These are phyloP conservation scores for Vitis hybrid DNA, from an alignment of 177 flowering plant genomes.

Conservation along the genomic window DNA sequence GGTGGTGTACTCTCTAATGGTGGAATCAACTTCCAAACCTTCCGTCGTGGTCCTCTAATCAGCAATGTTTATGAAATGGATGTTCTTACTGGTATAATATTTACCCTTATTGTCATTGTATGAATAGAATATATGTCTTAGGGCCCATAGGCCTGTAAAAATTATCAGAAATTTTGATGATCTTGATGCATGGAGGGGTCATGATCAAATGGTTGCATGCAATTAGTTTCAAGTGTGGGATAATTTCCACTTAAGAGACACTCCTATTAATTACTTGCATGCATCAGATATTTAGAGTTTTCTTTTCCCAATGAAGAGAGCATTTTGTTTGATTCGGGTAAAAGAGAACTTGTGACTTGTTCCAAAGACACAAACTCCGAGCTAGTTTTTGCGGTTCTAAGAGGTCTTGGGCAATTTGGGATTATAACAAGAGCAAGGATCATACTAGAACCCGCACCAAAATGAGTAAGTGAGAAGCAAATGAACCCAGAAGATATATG, in stretches of 20 bases:
- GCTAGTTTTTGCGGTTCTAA: conserved; percentile 61
- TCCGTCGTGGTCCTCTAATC: conserved; percentile 74
- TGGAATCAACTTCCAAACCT: conserved; percentile 80
- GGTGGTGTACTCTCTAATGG: conserved; percentile 88
- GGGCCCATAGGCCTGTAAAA: too few species aligned
- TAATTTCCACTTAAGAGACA: too few species aligned
- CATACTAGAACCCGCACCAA: conserved; percentile 49
- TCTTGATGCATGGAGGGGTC: too few species aligned
- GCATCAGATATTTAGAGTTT: background rate
- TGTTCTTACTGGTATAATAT: conserved; percentile 59
- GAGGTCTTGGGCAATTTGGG: conserved; percentile 91
- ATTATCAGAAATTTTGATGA: too few species aligned
- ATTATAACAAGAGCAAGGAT: conserved; percentile 40
- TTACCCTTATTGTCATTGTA: background rate
- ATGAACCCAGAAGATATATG: background rate
- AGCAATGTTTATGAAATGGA: conserved; percentile 73
- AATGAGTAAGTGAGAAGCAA: conserved; percentile 36
- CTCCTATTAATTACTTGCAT: too few species aligned
- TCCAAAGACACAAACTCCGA: conserved; percentile 50
- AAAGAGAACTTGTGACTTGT: conserved; percentile 64
- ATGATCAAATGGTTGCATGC: too few species aligned
- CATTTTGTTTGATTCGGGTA: conserved; percentile 36
- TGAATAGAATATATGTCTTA: too few species aligned
- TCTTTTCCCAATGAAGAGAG: background rate
- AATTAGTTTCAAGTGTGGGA: too few species aligned